Evolutionary conservation across 805 yeast species (phyloP), one percentile per base, ranked within the genome.

Genomic region (Candida corydali): DNA sequence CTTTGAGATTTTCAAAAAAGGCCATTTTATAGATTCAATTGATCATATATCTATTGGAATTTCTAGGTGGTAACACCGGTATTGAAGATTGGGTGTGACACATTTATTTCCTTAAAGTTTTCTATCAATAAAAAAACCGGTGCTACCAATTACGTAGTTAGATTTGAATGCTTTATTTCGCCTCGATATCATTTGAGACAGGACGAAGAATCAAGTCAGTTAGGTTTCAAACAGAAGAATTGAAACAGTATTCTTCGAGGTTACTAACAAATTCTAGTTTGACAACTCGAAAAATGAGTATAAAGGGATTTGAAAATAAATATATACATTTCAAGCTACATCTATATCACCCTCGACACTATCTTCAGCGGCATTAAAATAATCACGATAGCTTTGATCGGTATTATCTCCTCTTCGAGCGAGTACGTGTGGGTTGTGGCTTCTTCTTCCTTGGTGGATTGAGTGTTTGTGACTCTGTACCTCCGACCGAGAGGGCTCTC

Each of bases 1-100:
- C 69, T 27, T 67, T 61, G 29, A 75, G 59, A 34, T 62, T 63
- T 39, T 70, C 77, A 42, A 75, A 67, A 50, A 75, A 70, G 28
- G 78, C 70, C 81, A 75, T 74, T 5, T 11, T 17, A n/a, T 30
- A 19, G 8, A 19, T 19, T 18, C 14, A 29, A 27, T 16, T 15
- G 18, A 7, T 11, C 16, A 15, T 27, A 16, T 6, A 27, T 27
- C 16, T 27, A 7, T 14, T 8, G 8, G 15, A 10, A 15, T 26
- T 14, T 15, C 17, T 15, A 14, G 15, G 7, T 26, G 23, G 23
- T 20, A 7, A 9, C 8, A 10, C 15, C 18, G 29, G 17, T 26
- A 17, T 28, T 16, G 31, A 17, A 8, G n/a, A 10, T 16, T 28
- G 31, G 31, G 8, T 28, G 22, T 17, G 9, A 16, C 9, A n/a